A percentile compares a stretch with the other conserved stretches of the same genome.
Conservation (phyloP, 2,329 filamentous ascomycete species). For the Ceratocystis destructans region DNA sequence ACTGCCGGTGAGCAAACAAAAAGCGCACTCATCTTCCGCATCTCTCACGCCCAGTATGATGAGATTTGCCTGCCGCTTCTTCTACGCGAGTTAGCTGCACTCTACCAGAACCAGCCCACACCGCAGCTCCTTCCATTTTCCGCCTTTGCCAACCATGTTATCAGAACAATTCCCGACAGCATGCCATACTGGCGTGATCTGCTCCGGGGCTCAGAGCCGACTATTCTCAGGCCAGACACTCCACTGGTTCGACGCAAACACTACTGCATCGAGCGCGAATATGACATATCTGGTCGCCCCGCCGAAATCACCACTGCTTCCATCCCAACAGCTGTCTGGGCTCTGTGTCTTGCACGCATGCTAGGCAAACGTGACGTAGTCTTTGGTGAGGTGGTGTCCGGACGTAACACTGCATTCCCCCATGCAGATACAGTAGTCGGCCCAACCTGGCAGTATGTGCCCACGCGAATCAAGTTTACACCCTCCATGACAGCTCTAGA, state of each 20-base stretch:
- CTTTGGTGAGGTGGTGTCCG: constrained; percentile 53
- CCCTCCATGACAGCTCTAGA: constrained; percentile 37
- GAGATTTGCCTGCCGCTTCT: constrained; percentile 52
- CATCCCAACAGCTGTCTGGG: constrained; percentile 54
- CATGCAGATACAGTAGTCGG: constrained; percentile 44
- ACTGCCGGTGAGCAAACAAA: constrained; percentile 21
- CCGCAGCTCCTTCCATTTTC: constrained; percentile 31
- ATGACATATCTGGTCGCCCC: constrained; percentile 35
- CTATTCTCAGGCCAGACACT: constrained; percentile 28
- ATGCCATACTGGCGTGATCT: constrained; percentile 48
- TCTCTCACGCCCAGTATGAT: constrained; percentile 58
- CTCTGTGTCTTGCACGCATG: constrained; percentile 44
- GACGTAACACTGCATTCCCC: constrained; percentile 43
- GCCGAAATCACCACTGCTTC: constrained; percentile 49
- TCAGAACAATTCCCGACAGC: constrained; percentile 34
- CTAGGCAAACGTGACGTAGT: constrained; percentile 41
- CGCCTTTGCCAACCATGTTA: constrained; percentile 32
- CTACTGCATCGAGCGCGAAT: constrained; percentile 30
- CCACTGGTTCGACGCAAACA: constrained; percentile 29
- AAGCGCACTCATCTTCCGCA: constrained; percentile 41
- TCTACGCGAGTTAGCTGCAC: constrained; percentile 43
- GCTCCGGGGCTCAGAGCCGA: constrained; percentile 40
- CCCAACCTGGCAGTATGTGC: constrained; percentile 54
- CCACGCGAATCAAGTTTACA: constrained; percentile 45
- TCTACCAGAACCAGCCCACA: constrained; percentile 26